Evolutionary conservation across 2,329 filamentous ascomycete species (phyloP), one percentile per base, ranked within the genome.

Genomic region (Fusarium sp.): DNA sequence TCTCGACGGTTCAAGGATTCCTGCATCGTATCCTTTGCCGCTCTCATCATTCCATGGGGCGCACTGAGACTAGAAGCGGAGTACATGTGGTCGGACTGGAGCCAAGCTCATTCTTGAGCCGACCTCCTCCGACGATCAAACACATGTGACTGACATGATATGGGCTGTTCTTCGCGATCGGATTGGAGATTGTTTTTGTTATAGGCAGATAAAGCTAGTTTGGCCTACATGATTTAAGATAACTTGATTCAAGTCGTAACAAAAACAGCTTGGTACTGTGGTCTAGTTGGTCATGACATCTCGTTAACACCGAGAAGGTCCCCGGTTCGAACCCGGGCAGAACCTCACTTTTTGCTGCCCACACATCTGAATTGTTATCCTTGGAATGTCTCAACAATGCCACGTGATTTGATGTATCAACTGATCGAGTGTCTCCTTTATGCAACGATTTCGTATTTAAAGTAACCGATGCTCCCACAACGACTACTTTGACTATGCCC

Each of bases 141-240:
- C 5, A 10, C 6, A 11, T n/a, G 9, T 38, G 2, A 18, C 2
- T 2, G 5, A 11, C 16, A 38, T 5, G 1, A 38, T 6, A 3
- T 18, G 16, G 16, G 34, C 34, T n/a, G 18, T n/a, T 38, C 18
- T 4, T 11, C 9, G 2, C 9, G 18, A 38, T 38, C 16, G 6
- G 18, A 0, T 29, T 29, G 11, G n/a, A 3, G 5, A 38, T 6
- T 38, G 9, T n/a, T 8, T 0, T 34, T 38, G 5, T 9, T 34
- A 18, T 18, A 3, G 16, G 2, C 8, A 32, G 11, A 14, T 32
- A 15, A 14, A 30, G 3, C 6, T 30, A 1, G 6, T 14, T 10
- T 14, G 5, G 12, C 0, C 29, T 14, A 14, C 12, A 30, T 30
- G 12, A 3, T 0, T 7, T 7, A 3, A 32, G 3, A 15, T 32